Conservation (phyloP, 805 yeast genomes). For the Wickerhamomyces rabaulensis region DNA sequence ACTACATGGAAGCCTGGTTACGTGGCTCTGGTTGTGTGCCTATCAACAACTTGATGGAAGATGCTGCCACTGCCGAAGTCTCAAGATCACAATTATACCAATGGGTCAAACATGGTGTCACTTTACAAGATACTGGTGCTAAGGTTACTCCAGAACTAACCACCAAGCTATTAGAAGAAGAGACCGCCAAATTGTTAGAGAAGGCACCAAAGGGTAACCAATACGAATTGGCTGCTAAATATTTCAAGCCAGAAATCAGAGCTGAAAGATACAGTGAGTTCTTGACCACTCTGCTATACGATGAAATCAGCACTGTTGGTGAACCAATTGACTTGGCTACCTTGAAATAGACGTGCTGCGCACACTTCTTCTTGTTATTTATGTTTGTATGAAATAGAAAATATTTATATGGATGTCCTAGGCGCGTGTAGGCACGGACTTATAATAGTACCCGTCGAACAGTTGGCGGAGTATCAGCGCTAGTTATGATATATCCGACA, state of each 20-base stretch:
- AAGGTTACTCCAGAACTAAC: constrained; percentile 57
- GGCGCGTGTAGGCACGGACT: too few species aligned
- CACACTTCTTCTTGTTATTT: too few species aligned
- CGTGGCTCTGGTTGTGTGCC: constrained; percentile 84
- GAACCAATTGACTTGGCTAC: constrained; percentile 23
- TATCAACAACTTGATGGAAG: constrained; percentile 82
- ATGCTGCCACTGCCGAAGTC: constrained; percentile 87
- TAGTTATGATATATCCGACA: too few species aligned
- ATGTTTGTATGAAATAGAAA: too few species aligned
- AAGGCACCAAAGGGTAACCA: constrained; percentile 47
- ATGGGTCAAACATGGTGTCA: constrained; percentile 72
- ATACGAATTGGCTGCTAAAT: constrained; percentile 61
- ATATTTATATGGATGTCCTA: too few species aligned
- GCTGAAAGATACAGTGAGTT: constrained; percentile 72
- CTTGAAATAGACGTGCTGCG: constrained; percentile 9
- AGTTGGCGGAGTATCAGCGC: too few species aligned
- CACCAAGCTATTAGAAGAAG: constrained; percentile 51
- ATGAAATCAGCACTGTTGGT: constrained; percentile 40
- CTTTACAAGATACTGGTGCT: constrained; percentile 51
- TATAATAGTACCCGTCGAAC: too few species aligned
- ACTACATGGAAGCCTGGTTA: constrained; percentile 83
- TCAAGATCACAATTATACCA: constrained; percentile 78
- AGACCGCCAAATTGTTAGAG: constrained; percentile 49
- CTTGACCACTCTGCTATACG: constrained; percentile 69
- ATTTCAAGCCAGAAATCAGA: constrained; percentile 65